A percentile compares a stretch with the other conserved stretches of the same genome.
These are phyloP conservation scores for Hemileccinum impolitum DNA, from an alignment of 768 basidiomycete species.

Conservation along the genomic window DNA sequence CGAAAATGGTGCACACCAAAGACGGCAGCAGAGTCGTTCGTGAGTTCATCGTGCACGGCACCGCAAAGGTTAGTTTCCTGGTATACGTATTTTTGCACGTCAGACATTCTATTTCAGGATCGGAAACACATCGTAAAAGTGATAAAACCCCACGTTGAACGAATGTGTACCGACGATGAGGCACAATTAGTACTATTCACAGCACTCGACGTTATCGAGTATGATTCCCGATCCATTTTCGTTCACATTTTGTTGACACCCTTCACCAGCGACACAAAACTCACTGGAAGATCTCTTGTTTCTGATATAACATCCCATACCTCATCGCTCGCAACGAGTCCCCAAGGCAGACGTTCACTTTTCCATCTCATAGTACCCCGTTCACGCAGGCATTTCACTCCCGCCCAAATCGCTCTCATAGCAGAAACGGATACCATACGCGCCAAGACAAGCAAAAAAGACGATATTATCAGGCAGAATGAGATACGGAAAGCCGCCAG, in stretches of 20 bases:
- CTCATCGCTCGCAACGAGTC: conserved; percentile 51
- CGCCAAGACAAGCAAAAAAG: conserved; percentile 83
- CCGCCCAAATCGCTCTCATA: conserved; percentile 66
- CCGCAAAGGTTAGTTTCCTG: conserved; percentile 60
- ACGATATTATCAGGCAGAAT: conserved; percentile 51
- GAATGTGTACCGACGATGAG: conserved; percentile 86
- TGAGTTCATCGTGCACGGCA: conserved; percentile 78
- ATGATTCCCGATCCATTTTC: conserved; percentile 21
- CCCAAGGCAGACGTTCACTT: conserved; percentile 79
- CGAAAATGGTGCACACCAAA: conserved; percentile 93
- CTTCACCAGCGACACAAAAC: conserved; percentile 76
- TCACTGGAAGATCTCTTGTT: conserved; percentile 76
- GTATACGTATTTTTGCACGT: background rate
- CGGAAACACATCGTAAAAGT: conserved; percentile 89
- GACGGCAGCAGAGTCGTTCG: conserved; percentile 86
- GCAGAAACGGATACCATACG: conserved; percentile 71
- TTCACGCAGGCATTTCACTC: conserved; percentile 83
- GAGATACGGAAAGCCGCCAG: conserved; percentile 78
- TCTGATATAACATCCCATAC: conserved; percentile 61
- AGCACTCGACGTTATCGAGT: conserved; percentile 89
- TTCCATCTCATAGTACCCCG: conserved; percentile 83
- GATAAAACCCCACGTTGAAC: conserved; percentile 84
- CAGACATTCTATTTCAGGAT: conserved; percentile 46
- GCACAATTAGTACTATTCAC: conserved; percentile 90
- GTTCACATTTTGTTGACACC: background rate